phyloP scores from a whole-genome alignment of 768 basidiomycete genomes.

The Hericium rajendrae region DNA sequence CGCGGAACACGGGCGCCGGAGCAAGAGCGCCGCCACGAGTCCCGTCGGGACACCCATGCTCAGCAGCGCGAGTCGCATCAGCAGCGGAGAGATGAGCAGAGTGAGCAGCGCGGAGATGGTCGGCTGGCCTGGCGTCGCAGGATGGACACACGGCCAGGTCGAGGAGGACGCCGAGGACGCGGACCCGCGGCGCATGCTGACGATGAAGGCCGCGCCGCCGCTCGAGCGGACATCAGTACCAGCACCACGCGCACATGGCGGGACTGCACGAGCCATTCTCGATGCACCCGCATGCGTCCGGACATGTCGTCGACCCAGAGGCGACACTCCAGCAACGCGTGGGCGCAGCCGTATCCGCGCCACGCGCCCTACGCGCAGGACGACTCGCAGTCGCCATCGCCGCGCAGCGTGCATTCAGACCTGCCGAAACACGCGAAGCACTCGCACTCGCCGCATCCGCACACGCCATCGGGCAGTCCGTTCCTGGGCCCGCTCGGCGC shows the following conservation, averaged over 20 bases:
- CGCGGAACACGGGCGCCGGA: constrained; percentile 11
- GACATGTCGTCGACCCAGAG: constrained; percentile 23
- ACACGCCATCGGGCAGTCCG: constrained; percentile 32
- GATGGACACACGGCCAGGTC: constrained; percentile 6
- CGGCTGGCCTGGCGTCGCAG: neutral
- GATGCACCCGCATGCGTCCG: constrained; percentile 20
- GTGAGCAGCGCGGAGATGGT: neutral
- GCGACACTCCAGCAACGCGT: constrained; percentile 13
- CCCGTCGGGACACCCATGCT: constrained; percentile 41
- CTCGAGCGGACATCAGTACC: neutral
- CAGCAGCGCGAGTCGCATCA: neutral
- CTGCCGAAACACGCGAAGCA: constrained; percentile 23
- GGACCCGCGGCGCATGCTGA: constrained; percentile 28
- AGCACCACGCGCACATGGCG: neutral
- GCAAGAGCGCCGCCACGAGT: constrained; percentile 63
- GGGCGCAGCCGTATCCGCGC: constrained; percentile 12
- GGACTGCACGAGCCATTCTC: constrained; percentile 14
- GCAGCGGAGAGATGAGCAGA: neutral
- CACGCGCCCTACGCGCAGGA: constrained; percentile 22
- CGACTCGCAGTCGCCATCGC: constrained; percentile 63
- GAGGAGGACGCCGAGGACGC: constrained; percentile 28
- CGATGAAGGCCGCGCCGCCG: constrained; percentile 8
- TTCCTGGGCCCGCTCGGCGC: constrained; percentile 73
- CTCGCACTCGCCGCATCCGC: neutral
- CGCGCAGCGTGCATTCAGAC: constrained; percentile 59